Base-by-base conservation (phyloP, 345 rosid species). In the Citrus trifoliata region DNA sequence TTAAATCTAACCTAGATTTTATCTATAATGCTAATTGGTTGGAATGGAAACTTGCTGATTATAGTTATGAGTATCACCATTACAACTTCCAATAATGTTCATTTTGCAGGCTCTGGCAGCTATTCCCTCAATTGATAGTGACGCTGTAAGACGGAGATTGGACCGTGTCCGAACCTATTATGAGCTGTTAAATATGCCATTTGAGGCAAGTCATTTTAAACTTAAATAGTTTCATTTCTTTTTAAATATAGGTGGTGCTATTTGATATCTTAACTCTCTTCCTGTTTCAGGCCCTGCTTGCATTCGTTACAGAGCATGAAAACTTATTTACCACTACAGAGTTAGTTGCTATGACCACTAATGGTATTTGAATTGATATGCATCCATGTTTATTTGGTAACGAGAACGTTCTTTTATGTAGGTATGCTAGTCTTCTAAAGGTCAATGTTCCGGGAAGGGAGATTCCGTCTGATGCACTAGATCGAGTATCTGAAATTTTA, bases 171-270 rank as follows among this genome's bases (percentile, higher is more conserved):
- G 98, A 25, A 89, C 93, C 67, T 97, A 93, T 82, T 97, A 85
- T 53, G 99, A 97, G 80, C 91, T 97, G 63, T 76, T 97, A 76
- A 97, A 97, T 85, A 93, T 97, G 98, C 97, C 98, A 80, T 94
- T 83, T 80, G 99, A 97, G 93, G 99, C 88, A 88, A 89, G 92
- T 64, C 76, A 64, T 64, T 65, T 37, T 25, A 79, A 63, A 33
- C 42, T 46, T 13, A 25, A 25, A 6, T 10, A 27, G 13, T 35
- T 76, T 68, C 25, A 32, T 79, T 22, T 62, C 2, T 56, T 4
- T 7, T 46, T 24, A 60, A 58, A n/a, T 19, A 24, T 37, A 59
- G 70, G 30, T 21, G 1, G 10, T 75, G 7, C 56, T 19, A 6
- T 56, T 56, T 67, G 64, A 76, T 10, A 37, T 27, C 2, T 4